Evolutionary conservation across 139 green algal genomes (phyloP), one percentile per base, ranked within the genome.

Genomic region (Astrephomene gubernaculifera): DNA sequence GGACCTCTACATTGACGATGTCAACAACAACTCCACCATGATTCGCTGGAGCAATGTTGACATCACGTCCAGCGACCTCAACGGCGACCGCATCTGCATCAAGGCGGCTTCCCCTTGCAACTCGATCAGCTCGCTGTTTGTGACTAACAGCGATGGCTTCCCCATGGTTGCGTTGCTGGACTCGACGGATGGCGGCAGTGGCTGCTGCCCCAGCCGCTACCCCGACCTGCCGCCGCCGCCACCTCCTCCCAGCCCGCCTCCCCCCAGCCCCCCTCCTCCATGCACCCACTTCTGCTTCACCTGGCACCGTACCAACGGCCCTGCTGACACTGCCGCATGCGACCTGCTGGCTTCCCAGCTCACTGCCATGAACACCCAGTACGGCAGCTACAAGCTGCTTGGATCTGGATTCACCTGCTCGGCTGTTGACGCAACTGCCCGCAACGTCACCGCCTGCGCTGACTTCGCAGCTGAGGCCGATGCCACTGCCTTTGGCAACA

Each of bases 161-260:
- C 72, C 72, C 10, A 29, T 35, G 49, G 72, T 67, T 31, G 22
- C 72, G 0, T 9, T 81, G 45, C 24, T 81, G 9, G 72, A 81
- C 72, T 17, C 2, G n/a, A 65, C 43, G 6, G 71, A 53, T 31
- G 71, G 45, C 8, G 29, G n/a, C 25, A 72, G 38, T 21, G 65
- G 65, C 65, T 79, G 71, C 71, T 79, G 71, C 71, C 71, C 71
- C n/a, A 31, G 22, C n/a, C 44, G 71, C 25, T 79, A 45, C 43
- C 71, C 71, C 2, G 71, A 64, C 22, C 70, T 43, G 5, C 70
- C 70, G 8, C 25, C 41, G 21, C 70, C 70, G 25, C 17, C n/a
- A 19, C 31, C 63, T 9, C 63, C 63, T 24, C 57, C 57, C 57
- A 25, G 57, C 57, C 57, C 33, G 63, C 65, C 65, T 5, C 72